Evolutionary conservation across 768 basidiomycete genomes (phyloP).

Genomic region (Albatrellus ellisii): DNA sequence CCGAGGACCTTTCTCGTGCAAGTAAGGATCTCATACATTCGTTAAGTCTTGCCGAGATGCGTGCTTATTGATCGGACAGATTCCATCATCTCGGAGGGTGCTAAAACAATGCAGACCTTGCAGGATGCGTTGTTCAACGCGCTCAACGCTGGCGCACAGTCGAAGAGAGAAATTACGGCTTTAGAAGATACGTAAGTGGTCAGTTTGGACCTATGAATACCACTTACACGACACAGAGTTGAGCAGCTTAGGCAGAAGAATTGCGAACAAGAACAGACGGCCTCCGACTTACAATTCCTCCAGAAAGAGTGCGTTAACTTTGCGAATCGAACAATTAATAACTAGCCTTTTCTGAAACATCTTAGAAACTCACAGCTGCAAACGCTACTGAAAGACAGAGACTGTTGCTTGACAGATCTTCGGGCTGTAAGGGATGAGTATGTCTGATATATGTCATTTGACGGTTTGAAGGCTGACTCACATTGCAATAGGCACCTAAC

Average conservation of each 20-base stretch:
- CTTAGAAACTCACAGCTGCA: constrained; percentile 8
- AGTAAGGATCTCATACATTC: constrained; percentile 2
- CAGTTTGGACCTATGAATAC: too few relatives aligned
- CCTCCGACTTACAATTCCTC: too few relatives aligned
- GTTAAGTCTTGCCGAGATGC: neutral
- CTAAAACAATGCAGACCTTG: too few relatives aligned
- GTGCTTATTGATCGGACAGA: neutral
- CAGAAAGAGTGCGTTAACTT: constrained; percentile 5
- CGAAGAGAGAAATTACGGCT: too few relatives aligned
- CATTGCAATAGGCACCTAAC: too few relatives aligned
- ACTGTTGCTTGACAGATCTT: neutral
- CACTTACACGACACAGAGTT: too few relatives aligned
- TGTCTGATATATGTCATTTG: neutral
- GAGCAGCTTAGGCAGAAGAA: too few relatives aligned
- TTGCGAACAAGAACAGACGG: too few relatives aligned
- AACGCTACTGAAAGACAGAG: constrained; percentile 8
- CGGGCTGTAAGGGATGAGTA: constrained; percentile 10
- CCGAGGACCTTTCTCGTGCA: constrained; percentile 8
- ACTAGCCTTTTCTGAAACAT: neutral
- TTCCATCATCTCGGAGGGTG: neutral
- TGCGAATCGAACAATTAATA: neutral
- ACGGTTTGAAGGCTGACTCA: too few relatives aligned
- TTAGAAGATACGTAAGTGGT: too few relatives aligned
- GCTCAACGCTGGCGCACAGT: too few relatives aligned
- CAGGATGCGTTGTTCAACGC: too few relatives aligned